Percentiles rank a stretch among this genome's conserved stretches.
Conservation (phyloP, 208 protist genomes). For the Trypanosoma scelopori region DNA sequence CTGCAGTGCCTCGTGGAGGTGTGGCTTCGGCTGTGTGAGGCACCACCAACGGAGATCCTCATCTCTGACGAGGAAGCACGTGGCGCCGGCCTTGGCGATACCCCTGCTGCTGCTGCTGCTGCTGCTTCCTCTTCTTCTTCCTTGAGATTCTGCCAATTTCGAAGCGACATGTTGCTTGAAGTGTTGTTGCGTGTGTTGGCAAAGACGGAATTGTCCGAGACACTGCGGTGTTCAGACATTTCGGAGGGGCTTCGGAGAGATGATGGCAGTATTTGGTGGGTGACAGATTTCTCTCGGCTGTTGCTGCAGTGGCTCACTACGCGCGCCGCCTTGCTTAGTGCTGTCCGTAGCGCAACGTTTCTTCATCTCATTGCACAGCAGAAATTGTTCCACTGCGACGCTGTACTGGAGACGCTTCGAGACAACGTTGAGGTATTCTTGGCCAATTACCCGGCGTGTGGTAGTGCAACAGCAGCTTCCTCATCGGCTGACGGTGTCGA, state of each 20-base stretch:
- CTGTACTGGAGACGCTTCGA: slow-evolving; percentile 54
- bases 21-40: slow-evolving; percentile 22
- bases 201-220: slow-evolving; percentile 29
- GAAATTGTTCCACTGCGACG: slow-evolving; percentile 38
- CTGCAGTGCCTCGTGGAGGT: slow-evolving; percentile 58
- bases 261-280: slow-evolving; percentile 3
- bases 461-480: neutral
- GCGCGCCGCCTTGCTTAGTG: slow-evolving; percentile 33
- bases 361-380: slow-evolving; percentile 70
- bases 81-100: neutral
- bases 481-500: slow-evolving; percentile 15
- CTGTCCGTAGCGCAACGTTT: slow-evolving; percentile 34
- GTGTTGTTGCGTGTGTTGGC: slow-evolving; percentile 27
- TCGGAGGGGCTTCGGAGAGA: neutral
- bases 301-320: slow-evolving; percentile 44
- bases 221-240: slow-evolving; percentile 19
- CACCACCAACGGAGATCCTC: slow-evolving; percentile 4
- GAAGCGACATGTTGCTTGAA: slow-evolving; percentile 34
- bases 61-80: slow-evolving; percentile 23
- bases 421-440: slow-evolving; percentile 50
- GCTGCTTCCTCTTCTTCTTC: no score
- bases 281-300: slow-evolving; percentile 25
- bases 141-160: slow-evolving; percentile 12
- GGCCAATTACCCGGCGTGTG: neutral
- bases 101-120: neutral